phyloP scores from a whole-genome alignment of 2,329 filamentous ascomycete species.

The Harringtonia aguacate region DNA sequence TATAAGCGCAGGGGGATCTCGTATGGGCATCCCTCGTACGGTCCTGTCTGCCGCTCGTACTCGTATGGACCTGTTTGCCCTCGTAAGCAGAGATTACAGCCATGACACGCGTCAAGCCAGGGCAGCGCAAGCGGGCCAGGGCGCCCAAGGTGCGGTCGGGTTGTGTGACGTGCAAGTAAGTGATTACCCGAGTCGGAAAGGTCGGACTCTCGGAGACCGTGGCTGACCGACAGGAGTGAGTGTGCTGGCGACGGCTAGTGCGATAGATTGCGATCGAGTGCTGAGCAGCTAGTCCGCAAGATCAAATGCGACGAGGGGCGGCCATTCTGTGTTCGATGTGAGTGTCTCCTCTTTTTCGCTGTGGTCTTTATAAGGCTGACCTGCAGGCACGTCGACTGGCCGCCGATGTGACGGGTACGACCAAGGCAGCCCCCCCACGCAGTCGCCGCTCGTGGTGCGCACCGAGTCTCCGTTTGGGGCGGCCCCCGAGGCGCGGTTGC shows the following conservation, averaged over 20 bases:
- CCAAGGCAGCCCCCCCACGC: neutral
- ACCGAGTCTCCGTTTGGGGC: constrained; percentile 1
- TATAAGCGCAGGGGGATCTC: too few species aligned
- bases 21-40: constrained; percentile 1
- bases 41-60: too few species aligned
- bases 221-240: too few species aligned
- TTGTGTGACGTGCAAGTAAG: constrained; percentile 11
- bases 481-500: constrained; percentile 6
- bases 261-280: too few species aligned
- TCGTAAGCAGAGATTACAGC: too few species aligned
- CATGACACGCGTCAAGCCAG: constrained; percentile 10
- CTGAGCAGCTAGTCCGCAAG: constrained; percentile 4
- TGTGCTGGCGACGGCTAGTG: too few species aligned
- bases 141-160: constrained; percentile 10
- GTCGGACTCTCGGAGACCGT: too few species aligned
- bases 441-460: neutral
- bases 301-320: constrained; percentile 9
- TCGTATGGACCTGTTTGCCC: too few species aligned
- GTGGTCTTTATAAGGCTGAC: neutral
- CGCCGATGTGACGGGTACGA: constrained; percentile 7
- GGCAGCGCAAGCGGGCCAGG: constrained; percentile 7
- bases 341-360: neutral
- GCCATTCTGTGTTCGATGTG: constrained; percentile 7
- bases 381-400: constrained; percentile 3
- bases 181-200: too few species aligned